Conservation (phyloP, 495 filamentous ascomycete species). For the Aspergillus indologenus region DNA sequence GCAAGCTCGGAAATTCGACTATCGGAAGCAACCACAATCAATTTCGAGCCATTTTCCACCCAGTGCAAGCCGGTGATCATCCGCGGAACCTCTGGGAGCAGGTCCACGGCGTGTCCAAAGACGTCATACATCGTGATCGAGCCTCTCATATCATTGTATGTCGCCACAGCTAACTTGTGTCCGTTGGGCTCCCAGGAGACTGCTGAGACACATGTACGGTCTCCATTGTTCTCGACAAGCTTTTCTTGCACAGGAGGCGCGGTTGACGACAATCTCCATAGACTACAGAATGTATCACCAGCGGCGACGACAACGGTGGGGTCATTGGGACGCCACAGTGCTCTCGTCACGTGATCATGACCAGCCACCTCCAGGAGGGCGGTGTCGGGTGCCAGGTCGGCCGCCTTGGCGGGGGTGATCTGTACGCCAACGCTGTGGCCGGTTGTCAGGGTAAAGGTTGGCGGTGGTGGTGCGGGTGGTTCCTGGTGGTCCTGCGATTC, state of each 20-base stretch:
- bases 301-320: constrained; percentile 69
- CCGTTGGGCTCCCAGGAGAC: constrained; percentile 73
- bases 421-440: constrained; percentile 71
- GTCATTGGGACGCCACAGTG: constrained; percentile 75
- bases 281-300: constrained; percentile 74
- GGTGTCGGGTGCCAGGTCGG: constrained; percentile 66
- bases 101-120: constrained; percentile 53
- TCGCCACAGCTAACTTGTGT: constrained; percentile 64
- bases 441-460: constrained; percentile 58
- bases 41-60: constrained; percentile 35
- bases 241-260: constrained; percentile 39
- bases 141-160: constrained; percentile 58
- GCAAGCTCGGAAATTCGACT: constrained; percentile 40
- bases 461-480: constrained; percentile 38
- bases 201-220: constrained; percentile 44
- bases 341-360: constrained; percentile 64
- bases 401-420: constrained; percentile 49
- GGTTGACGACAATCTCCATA: constrained; percentile 64
- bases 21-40: constrained; percentile 45
- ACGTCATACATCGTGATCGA: constrained; percentile 66
- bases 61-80: constrained; percentile 45
- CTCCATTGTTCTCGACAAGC: constrained; percentile 34
- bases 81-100: constrained; percentile 46
- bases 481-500: constrained; percentile 31
- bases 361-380: constrained; percentile 58